Evolutionary conservation across 2,329 filamentous ascomycete species (phyloP).

Genomic region (Alternaria panax): DNA sequence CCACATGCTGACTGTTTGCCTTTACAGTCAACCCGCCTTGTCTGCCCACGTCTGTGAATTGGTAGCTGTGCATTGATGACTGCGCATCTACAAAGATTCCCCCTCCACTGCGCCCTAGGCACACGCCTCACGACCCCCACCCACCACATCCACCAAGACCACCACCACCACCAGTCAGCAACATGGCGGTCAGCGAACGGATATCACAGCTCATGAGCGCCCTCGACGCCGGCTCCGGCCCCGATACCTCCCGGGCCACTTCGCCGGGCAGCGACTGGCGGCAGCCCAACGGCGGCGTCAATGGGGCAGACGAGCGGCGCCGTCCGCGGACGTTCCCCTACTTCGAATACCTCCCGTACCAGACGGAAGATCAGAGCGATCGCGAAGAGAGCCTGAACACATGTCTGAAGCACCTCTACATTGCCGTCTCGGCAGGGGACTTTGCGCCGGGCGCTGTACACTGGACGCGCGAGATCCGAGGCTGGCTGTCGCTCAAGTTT

Average conservation of each 20-base stretch:
- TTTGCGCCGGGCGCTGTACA: constrained; percentile 93
- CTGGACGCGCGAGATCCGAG: constrained; percentile 95
- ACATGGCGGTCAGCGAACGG: constrained; percentile 51
- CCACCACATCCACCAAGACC: constrained; percentile 11
- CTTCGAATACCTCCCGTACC: constrained; percentile 86
- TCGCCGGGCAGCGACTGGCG: constrained; percentile 74
- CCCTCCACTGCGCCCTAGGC: constrained; percentile 25
- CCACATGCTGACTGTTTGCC: constrained; percentile 23
- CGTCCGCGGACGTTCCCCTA: constrained; percentile 91
- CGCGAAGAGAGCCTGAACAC: constrained; percentile 81
- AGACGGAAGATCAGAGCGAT: constrained; percentile 79
- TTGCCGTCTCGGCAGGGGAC: constrained; percentile 89
- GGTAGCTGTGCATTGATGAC: constrained; percentile 37
- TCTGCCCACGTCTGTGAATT: constrained; percentile 19
- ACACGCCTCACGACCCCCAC: constrained; percentile 21
- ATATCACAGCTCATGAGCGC: constrained; percentile 54
- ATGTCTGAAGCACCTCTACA: constrained; percentile 93
- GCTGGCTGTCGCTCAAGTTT: constrained; percentile 97
- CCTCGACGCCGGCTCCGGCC: constrained; percentile 55
- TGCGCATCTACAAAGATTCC: constrained; percentile 16
- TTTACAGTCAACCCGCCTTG: constrained; percentile 15
- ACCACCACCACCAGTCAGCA: constrained; percentile 17
- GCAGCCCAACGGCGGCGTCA: constrained; percentile 59
- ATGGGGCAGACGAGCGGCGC: constrained; percentile 63
- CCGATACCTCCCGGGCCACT: constrained; percentile 83